phyloP scores from a whole-genome alignment of 1,139 yeast species.

The Protomyces pachydermus region DNA sequence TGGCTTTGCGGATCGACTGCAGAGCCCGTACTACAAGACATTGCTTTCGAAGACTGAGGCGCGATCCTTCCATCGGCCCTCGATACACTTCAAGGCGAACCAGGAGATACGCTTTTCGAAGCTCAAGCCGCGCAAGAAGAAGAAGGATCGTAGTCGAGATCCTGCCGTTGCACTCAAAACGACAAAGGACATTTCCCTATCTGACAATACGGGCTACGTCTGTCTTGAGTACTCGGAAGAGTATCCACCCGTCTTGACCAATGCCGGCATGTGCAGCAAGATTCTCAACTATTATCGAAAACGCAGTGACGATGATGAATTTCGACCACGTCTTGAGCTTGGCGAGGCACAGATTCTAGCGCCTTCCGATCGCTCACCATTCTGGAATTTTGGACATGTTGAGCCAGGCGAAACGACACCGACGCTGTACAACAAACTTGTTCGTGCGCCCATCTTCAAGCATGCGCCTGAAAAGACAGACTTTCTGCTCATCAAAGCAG shows the following conservation, averaged over 20 bases:
- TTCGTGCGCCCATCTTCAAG: slow-evolving; percentile 86
- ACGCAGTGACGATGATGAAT: slow-evolving; percentile 69
- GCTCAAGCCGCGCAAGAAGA: slow-evolving; percentile 72
- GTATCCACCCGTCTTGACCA: slow-evolving; percentile 72
- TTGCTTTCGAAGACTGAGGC: slow-evolving; percentile 62
- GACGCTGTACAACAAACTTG: slow-evolving; percentile 82
- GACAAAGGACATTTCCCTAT: slow-evolving; percentile 71
- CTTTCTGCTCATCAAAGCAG: slow-evolving; percentile 70
- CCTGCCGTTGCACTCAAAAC: slow-evolving; percentile 45
- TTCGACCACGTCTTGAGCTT: slow-evolving; percentile 79
- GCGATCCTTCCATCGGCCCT: slow-evolving; percentile 75
- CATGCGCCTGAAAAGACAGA: slow-evolving; percentile 78
- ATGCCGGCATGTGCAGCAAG: slow-evolving; percentile 95
- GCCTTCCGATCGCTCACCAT: slow-evolving; percentile 91
- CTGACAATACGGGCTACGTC: slow-evolving; percentile 74
- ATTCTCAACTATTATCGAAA: slow-evolving; percentile 89
- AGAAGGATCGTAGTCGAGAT: slow-evolving; percentile 75
- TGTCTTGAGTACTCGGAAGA: slow-evolving; percentile 90
- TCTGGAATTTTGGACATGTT: slow-evolving; percentile 97
- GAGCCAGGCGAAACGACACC: slow-evolving; percentile 94
- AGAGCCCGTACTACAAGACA: slow-evolving; percentile 87
- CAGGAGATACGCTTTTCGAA: slow-evolving; percentile 70
- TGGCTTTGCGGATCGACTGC: slow-evolving; percentile 77
- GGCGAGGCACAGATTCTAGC: slow-evolving; percentile 97
- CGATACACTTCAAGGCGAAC: slow-evolving; percentile 71